Conservation (phyloP, 1,139 yeast species). For the Taphrina confusa region DNA sequence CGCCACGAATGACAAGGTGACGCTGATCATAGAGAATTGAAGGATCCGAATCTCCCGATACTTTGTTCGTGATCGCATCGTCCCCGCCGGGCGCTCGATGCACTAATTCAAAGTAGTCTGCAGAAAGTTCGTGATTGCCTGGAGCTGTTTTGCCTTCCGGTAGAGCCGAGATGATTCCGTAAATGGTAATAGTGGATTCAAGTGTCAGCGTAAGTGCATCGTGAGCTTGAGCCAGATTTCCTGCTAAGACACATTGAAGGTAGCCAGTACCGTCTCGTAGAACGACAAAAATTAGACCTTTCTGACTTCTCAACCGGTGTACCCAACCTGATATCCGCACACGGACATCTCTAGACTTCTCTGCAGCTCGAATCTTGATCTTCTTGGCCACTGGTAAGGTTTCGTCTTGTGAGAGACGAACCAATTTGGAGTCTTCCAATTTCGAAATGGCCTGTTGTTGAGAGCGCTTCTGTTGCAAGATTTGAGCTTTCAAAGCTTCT, state of each 20-base stretch:
- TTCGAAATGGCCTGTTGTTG: conserved; percentile 68
- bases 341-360: conserved; percentile 60
- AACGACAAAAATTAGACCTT: conserved; percentile 86
- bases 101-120: conserved; percentile 81
- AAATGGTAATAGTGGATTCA: conserved; percentile 78
- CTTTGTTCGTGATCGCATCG: conserved; percentile 89
- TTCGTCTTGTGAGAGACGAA: conserved; percentile 69
- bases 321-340: conserved; percentile 90
- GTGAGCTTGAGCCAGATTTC: conserved; percentile 89
- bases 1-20: conserved; percentile 93
- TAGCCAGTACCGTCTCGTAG: conserved; percentile 94
- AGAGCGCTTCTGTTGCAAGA: conserved; percentile 54
- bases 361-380: conserved; percentile 63
- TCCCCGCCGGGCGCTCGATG: conserved; percentile 97
- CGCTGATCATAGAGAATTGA: conserved; percentile 93
- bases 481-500: conserved; percentile 51
- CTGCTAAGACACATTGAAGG: conserved; percentile 82
- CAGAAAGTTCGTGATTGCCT: conserved; percentile 92
- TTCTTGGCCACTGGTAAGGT: conserved; percentile 68
- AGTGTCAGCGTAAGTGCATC: conserved; percentile 80
- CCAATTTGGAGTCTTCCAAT: conserved; percentile 70
- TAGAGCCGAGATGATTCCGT: conserved; percentile 75
- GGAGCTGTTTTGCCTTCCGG: conserved; percentile 98
- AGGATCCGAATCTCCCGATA: conserved; percentile 71
- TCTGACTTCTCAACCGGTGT: conserved; percentile 89